Conservation (phyloP, 306 rosid species). For the Prunus mume region DNA sequence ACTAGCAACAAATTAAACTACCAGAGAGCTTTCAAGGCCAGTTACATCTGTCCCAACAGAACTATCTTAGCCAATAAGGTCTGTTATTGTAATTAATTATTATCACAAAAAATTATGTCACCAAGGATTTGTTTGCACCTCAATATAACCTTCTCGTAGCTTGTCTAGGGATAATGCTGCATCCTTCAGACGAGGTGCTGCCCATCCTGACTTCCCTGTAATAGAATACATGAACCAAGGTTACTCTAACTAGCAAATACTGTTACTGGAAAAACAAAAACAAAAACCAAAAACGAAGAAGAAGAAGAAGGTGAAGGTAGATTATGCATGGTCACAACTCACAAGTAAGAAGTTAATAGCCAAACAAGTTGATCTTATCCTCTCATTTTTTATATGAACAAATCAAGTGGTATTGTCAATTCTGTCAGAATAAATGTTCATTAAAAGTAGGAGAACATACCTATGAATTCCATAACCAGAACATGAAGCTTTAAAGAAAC, state of each 20-base stretch:
- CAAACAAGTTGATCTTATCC: slow-evolving; percentile 7
- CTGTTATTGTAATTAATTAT: neutral
- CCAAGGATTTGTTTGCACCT: slow-evolving; percentile 49
- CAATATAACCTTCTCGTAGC: slow-evolving; percentile 81
- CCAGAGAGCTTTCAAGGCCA: neutral
- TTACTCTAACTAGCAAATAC: neutral
- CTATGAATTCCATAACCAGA: slow-evolving; percentile 91
- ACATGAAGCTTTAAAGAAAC: slow-evolving; percentile 64
- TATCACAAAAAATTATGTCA: neutral
- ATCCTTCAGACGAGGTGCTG: slow-evolving; percentile 94
- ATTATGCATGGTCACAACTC: neutral
- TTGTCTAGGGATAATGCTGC: slow-evolving; percentile 77
- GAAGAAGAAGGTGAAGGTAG: neutral
- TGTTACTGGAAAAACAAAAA: neutral
- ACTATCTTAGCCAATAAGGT: neutral
- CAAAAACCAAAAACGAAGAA: too few species aligned
- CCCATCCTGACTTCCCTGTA: slow-evolving; percentile 84
- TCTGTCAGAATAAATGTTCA: neutral
- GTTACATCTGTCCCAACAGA: neutral
- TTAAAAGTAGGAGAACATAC: slow-evolving; percentile 32
- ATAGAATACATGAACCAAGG: slow-evolving; percentile 21
- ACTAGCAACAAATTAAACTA: neutral
- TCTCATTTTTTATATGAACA: neutral
- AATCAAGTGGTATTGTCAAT: neutral
- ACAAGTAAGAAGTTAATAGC: neutral